Conservation (phyloP, 1,139 yeast genomes). For the Yamadazyma kanchanaburiensis region DNA sequence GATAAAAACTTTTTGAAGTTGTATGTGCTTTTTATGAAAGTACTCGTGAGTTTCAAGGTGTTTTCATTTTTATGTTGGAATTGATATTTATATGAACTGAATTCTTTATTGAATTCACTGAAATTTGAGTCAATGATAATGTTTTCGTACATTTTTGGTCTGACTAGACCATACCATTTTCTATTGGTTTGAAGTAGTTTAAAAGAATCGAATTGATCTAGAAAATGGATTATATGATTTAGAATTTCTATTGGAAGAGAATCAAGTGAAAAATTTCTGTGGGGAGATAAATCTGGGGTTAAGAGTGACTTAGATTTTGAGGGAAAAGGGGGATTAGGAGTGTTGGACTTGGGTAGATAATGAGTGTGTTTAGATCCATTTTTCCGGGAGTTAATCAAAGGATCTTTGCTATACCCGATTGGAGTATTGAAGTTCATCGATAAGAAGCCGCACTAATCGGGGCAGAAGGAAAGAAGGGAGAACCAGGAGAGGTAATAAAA, state of each 20-base stretch:
- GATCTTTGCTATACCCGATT: slow-evolving; percentile 15
- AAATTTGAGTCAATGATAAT: slow-evolving; percentile 38
- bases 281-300: neutral
- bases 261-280: slow-evolving; percentile 1
- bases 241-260: slow-evolving; percentile 38
- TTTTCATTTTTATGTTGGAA: slow-evolving; percentile 2
- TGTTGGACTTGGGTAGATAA: too few species aligned
- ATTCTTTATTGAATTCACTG: slow-evolving; percentile 34
- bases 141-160: slow-evolving; percentile 33
- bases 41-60: slow-evolving; percentile 11
- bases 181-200: slow-evolving; percentile 29
- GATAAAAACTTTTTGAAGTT: slow-evolving; percentile 29
- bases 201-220: slow-evolving; percentile 42
- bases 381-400: too few species aligned
- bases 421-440: slow-evolving; percentile 16
- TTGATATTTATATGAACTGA: slow-evolving; percentile 9
- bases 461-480: too few species aligned
- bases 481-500: too few species aligned
- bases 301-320: too few species aligned
- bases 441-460: too few species aligned
- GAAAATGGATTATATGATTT: slow-evolving; percentile 23
- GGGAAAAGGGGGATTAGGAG: too few species aligned
- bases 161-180: slow-evolving; percentile 25
- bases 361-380: too few species aligned
- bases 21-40: slow-evolving; percentile 34